phyloP scores from a whole-genome alignment of 768 basidiomycete species.

The Pleurotus tuoliensis region DNA sequence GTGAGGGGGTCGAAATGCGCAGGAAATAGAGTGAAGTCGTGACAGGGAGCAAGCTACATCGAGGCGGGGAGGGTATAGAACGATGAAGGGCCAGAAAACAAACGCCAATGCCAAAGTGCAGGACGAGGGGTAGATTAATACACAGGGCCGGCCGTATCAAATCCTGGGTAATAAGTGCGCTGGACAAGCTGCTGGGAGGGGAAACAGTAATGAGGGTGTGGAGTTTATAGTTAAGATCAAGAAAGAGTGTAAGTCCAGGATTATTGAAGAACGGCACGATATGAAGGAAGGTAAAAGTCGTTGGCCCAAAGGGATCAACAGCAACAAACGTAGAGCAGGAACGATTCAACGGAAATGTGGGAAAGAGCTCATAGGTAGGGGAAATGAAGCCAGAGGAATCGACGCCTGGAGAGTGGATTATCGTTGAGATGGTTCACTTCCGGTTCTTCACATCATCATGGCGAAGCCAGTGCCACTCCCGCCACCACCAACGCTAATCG shows the following conservation, averaged over 20 bases:
- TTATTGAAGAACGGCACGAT: neutral
- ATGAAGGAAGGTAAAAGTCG: neutral
- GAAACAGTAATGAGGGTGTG: neutral
- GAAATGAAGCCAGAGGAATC: neutral
- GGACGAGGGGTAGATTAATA: neutral
- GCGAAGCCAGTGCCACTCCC: conserved; percentile 12
- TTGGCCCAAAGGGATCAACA: neutral
- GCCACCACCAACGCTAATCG: conserved; percentile 10
- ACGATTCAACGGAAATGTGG: neutral
- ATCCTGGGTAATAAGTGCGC: neutral
- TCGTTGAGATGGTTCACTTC: neutral
- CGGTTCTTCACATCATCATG: conserved; percentile 15
- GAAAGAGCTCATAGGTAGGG: neutral
- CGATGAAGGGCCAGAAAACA: neutral
- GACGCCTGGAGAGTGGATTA: neutral
- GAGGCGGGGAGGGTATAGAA: conserved; percentile 1
- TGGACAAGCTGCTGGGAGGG: neutral
- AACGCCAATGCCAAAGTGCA: neutral
- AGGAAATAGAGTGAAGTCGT: neutral
- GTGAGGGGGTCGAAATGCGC: neutral
- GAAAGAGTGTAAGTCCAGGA: conserved; percentile 4
- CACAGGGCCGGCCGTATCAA: conserved; percentile 9
- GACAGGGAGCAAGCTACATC: neutral
- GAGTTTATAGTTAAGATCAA: neutral
- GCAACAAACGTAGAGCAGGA: neutral